Conservation (phyloP, 352 stramenopile species). For the Globisporangium barbulae region DNA sequence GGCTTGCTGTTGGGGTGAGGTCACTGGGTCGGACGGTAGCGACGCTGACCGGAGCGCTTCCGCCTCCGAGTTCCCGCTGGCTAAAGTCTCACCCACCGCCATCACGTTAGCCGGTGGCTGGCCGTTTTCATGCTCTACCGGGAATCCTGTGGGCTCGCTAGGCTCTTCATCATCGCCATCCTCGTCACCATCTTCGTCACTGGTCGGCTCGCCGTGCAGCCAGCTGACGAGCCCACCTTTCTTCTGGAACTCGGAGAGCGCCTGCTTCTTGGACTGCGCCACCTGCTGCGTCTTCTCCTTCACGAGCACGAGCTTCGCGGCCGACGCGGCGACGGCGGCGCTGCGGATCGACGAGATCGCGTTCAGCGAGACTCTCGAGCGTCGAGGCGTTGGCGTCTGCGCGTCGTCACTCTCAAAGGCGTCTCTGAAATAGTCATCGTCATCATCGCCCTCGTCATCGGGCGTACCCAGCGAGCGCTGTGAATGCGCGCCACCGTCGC, state of each 20-base stretch:
- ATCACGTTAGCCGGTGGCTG: background rate
- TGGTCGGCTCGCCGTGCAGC: conserved; percentile 45
- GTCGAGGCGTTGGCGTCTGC: background rate
- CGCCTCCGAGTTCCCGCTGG: background rate
- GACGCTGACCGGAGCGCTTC: conserved; percentile 6
- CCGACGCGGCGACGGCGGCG: conserved; percentile 9
- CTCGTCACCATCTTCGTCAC: background rate
- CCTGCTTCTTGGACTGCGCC: conserved; percentile 37
- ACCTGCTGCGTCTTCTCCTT: conserved; percentile 41
- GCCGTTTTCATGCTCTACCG: too few species aligned
- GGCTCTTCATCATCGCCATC: background rate
- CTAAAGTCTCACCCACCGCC: too few species aligned
- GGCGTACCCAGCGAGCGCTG: background rate
- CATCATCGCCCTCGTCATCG: conserved; percentile 10
- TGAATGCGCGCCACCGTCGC: background rate
- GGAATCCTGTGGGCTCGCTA: background rate
- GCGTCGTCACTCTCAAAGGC: conserved; percentile 1
- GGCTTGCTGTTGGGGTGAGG: background rate
- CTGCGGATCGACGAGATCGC: conserved; percentile 10
- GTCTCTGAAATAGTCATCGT: conserved; percentile 5
- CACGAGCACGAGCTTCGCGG: conserved; percentile 19
- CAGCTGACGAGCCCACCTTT: conserved; percentile 61
- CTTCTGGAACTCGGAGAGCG: conserved; percentile 50
- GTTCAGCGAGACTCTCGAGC: background rate
- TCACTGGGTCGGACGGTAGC: background rate